These are phyloP conservation scores for Vanilla planifolia DNA, from an alignment of 106 monocot genomes.

Conservation along the genomic window DNA sequence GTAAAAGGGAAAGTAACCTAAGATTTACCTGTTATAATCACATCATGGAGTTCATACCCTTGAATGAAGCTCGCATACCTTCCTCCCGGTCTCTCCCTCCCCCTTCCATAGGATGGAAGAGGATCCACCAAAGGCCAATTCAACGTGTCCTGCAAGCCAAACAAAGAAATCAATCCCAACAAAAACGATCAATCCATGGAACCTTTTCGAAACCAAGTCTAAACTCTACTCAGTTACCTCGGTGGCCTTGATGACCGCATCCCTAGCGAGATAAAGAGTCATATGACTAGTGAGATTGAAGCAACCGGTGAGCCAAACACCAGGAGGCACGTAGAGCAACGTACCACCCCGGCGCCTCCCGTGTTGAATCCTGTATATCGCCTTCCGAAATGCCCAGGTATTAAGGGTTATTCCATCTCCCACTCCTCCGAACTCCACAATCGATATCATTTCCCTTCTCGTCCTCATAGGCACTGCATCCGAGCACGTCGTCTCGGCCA, in stretches of 20 bases:
- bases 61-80: slow-evolving; percentile 75
- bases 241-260: slow-evolving; percentile 69
- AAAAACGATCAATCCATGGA: too few species aligned
- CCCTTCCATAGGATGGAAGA: slow-evolving; percentile 82
- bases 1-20: neutral
- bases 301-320: slow-evolving; percentile 81
- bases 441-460: slow-evolving; percentile 23
- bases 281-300: slow-evolving; percentile 95
- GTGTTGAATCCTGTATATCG: slow-evolving; percentile 67
- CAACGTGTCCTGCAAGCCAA: slow-evolving; percentile 33
- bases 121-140: slow-evolving; percentile 70
- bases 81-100: slow-evolving; percentile 64
- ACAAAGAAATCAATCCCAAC: too few species aligned
- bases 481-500: slow-evolving; percentile 15
- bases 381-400: slow-evolving; percentile 53
- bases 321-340: slow-evolving; percentile 53
- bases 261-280: slow-evolving; percentile 75
- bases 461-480: slow-evolving; percentile 20
- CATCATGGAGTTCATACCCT: slow-evolving; percentile 63
- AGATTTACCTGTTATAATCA: slow-evolving; percentile 59
- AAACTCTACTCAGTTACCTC: slow-evolving; percentile 41
- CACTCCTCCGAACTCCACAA: slow-evolving; percentile 27
- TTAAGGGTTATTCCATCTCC: slow-evolving; percentile 32
- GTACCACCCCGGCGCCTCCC: slow-evolving; percentile 47
- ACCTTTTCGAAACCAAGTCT: too few species aligned